Evolutionary conservation across 2,329 filamentous ascomycete species (phyloP).

Genomic region (Xylariaceae sp.): DNA sequence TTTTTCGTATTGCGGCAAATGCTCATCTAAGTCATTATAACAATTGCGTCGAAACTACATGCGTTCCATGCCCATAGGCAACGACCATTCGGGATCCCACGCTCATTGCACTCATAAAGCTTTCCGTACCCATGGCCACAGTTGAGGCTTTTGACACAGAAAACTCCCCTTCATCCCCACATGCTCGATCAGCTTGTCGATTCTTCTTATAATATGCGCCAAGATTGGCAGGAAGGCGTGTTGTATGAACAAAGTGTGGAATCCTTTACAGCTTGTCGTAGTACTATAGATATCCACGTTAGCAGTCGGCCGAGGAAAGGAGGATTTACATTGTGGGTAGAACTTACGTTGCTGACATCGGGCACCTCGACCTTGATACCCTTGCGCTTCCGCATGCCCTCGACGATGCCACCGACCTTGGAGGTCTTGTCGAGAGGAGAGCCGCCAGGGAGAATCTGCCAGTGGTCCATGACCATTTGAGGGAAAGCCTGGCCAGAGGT

Average conservation of each 20-base stretch:
- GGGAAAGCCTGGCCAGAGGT: conserved; percentile 99
- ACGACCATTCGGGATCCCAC: conserved; percentile 27
- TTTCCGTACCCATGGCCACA: conserved; percentile 32
- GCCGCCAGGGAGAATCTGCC: conserved; percentile 92
- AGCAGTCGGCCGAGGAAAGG: conserved; percentile 23
- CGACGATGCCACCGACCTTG: conserved; percentile 79
- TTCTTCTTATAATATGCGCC: conserved; percentile 40
- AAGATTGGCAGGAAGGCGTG: conserved; percentile 41
- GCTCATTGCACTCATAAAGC: conserved; percentile 28
- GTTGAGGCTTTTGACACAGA: conserved; percentile 26
- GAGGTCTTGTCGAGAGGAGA: conserved; percentile 78
- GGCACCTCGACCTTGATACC: conserved; percentile 96
- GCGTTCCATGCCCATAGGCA: conserved; percentile 26
- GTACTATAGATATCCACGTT: conserved; percentile 64
- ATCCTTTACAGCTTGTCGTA: conserved; percentile 93
- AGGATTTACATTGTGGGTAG: too few species aligned
- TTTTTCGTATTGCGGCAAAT: not conserved
- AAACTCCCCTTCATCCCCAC: conserved; percentile 24
- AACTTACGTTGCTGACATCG: conserved; percentile 89
- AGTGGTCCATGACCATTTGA: conserved; percentile 98
- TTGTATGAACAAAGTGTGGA: conserved; percentile 43
- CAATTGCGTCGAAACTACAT: conserved; percentile 30
- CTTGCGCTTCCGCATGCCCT: conserved; percentile 97
- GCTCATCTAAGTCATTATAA: conserved; percentile 25
- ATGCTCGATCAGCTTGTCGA: conserved; percentile 26